Evolutionary conservation across 495 filamentous ascomycete species (phyloP), one percentile per base, ranked within the genome.

Genomic region (Penicillium robsamsonii): DNA sequence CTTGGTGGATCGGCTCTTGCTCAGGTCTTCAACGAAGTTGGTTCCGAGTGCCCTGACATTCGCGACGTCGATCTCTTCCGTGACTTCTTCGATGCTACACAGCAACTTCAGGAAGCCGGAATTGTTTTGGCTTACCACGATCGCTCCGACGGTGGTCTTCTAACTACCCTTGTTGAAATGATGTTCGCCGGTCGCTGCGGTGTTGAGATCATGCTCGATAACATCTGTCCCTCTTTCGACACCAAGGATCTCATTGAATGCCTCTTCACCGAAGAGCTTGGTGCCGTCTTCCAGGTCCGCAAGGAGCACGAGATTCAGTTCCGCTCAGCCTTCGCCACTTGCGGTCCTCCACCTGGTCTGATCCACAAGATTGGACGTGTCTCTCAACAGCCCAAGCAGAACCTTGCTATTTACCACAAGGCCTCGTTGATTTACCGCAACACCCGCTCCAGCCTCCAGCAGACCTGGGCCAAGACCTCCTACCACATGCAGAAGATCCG

Each of bases 181-280:
- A 95, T 96, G 84, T 97, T 98, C 64, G 94, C 94, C 11, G 94
- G 94, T 27, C 86, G 94, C 42, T 96, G 92, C 63, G 95, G 95
- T 56, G 82, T 90, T 24, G 87, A 93, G 51, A 76, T 97, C 38
- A 87, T 89, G 81, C 74, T 97, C 57, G 92, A 96, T 67, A 81
- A 78, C 41, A 78, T 96, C 48, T 79, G 73, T 65, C 64, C 66
- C 38, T 77, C 67, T 18, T 77, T 74, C 51, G 77, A 86, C 45
- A 72, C 85, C 20, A 70, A 76, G 12, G 82, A 89, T 64, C 67
- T 95, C 46, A 71, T 95, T 4, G 83, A 88, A 50, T 81, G 87
- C 1, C 81, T 98, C 6, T 97, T 98, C 80, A 96, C 90, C 64
- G 95, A 97, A 68, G 94, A 97, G 70, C 82, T 98, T n/a, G 93